Percentiles rank a stretch among this genome's conserved stretches.
Conservation (phyloP, 139 green algal species). For the Edaphochlamys debaryana region DNA sequence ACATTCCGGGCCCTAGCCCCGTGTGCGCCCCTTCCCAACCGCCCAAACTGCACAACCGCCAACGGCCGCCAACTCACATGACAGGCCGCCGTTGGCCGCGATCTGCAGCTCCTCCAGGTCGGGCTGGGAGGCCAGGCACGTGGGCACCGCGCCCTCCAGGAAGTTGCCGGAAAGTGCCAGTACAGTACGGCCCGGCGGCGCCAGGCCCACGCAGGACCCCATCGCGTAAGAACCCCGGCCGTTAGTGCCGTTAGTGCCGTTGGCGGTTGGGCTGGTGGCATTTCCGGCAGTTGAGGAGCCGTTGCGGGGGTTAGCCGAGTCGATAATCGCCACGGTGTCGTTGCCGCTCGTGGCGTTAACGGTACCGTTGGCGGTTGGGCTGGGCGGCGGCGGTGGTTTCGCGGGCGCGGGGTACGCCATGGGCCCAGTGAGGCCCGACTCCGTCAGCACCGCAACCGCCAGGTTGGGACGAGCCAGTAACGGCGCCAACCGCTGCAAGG, state of each 20-base stretch:
- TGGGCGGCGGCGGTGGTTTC: neutral
- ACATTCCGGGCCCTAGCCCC: too few relatives aligned
- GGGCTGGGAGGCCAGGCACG: neutral
- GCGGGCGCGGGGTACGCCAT: neutral
- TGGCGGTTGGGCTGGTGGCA: too few relatives aligned
- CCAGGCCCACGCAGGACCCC: neutral
- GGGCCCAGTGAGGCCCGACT: neutral
- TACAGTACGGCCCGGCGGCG: neutral
- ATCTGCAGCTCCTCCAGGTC: slow-evolving; percentile 11
- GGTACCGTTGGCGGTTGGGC: neutral
- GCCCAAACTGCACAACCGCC: too few relatives aligned
- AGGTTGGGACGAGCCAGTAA: neutral
- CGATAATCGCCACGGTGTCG: too few relatives aligned
- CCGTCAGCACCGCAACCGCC: neutral
- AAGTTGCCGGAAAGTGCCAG: slow-evolving; percentile 7
- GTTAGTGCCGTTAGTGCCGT: too few relatives aligned
- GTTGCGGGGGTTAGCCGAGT: too few relatives aligned
- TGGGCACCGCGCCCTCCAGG: neutral
- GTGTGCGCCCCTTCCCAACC: too few relatives aligned
- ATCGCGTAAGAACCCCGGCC: too few relatives aligned
- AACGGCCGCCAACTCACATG: too few relatives aligned
- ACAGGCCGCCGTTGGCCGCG: neutral
- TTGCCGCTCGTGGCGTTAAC: neutral
- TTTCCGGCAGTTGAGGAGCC: too few relatives aligned
- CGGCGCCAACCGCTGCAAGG: neutral